Evolutionary conservation across 805 yeast species (phyloP).

Genomic region (Sungouiella thailandica): DNA sequence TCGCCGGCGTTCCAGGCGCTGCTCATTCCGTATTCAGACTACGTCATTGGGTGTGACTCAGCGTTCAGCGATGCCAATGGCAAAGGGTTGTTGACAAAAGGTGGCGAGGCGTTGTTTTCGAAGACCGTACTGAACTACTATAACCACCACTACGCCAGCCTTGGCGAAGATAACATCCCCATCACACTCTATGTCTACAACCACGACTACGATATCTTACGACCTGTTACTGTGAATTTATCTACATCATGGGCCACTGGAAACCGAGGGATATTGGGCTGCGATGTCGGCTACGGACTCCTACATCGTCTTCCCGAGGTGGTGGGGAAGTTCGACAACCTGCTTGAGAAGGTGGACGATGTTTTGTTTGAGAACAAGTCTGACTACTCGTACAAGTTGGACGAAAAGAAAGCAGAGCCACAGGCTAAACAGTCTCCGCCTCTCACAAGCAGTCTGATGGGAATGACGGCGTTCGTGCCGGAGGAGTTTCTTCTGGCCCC

Average conservation of each 20-base stretch:
- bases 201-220: slow-evolving; percentile 75
- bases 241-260: slow-evolving; percentile 62
- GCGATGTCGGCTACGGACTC: slow-evolving; percentile 92
- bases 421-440: neutral
- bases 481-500: slow-evolving; percentile 7
- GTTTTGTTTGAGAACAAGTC: slow-evolving; percentile 27
- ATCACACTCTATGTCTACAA: slow-evolving; percentile 64
- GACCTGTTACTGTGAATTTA: slow-evolving; percentile 76
- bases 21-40: slow-evolving; percentile 79
- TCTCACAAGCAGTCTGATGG: neutral
- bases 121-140: slow-evolving; percentile 58
- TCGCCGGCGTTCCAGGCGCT: slow-evolving; percentile 85
- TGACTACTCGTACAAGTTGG: slow-evolving; percentile 13
- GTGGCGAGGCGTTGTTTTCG: slow-evolving; percentile 79
- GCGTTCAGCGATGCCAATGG: slow-evolving; percentile 48
- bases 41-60: slow-evolving; percentile 65
- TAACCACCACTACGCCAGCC: slow-evolving; percentile 37
- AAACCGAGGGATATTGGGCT: slow-evolving; percentile 79
- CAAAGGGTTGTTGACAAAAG: slow-evolving; percentile 70
- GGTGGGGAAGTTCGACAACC: slow-evolving; percentile 43
- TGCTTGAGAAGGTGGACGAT: slow-evolving; percentile 25
- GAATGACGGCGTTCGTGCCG: slow-evolving; percentile 2
- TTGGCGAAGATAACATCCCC: slow-evolving; percentile 33
- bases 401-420: neutral
- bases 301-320: slow-evolving; percentile 81